Percentiles rank a stretch among this genome's conserved stretches.
Evolutionary conservation across 2,329 filamentous ascomycete species (phyloP).

Genomic region (Didymella pinodella): DNA sequence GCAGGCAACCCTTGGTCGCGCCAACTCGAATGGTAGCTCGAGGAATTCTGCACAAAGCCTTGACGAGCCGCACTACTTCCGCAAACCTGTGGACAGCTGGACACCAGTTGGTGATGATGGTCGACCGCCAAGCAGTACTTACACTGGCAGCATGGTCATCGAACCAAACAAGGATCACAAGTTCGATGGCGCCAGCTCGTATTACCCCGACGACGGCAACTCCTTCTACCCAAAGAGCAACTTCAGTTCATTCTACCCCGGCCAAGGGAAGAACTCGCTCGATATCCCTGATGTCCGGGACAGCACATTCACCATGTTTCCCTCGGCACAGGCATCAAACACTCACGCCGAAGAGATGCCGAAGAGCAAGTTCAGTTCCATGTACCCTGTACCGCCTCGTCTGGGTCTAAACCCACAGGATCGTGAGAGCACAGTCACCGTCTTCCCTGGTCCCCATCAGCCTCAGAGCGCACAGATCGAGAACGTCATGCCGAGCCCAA

Average conservation of each 20-base stretch:
- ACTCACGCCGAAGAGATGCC: conserved; percentile 28
- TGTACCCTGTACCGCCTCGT: conserved; percentile 42
- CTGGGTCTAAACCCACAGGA: conserved; percentile 29
- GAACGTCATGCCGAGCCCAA: conserved; percentile 52
- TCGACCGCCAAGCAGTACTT: conserved; percentile 54
- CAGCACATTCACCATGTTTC: conserved; percentile 56
- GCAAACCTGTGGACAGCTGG: conserved; percentile 47
- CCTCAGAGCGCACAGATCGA: conserved; percentile 22
- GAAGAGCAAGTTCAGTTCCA: conserved; percentile 38
- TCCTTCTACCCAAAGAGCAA: conserved; percentile 58
- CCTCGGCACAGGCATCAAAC: conserved; percentile 27
- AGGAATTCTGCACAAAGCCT: conserved; percentile 41
- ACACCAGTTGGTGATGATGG: conserved; percentile 44
- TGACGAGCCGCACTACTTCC: conserved; percentile 42
- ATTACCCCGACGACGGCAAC: conserved; percentile 45
- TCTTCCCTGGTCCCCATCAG: conserved; percentile 39
- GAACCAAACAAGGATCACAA: conserved; percentile 51
- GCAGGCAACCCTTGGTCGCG: conserved; percentile 50
- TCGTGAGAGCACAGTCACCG: conserved; percentile 62
- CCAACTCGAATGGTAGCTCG: conserved; percentile 48
- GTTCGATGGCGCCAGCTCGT: conserved; percentile 64
- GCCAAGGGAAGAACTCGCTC: conserved; percentile 51
- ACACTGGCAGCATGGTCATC: conserved; percentile 54
- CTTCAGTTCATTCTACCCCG: conserved; percentile 62
- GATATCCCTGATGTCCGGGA: conserved; percentile 70